Evolutionary conservation across 805 yeast species (phyloP).

Genomic region (Sugiyamaella boreocaroliniensis): DNA sequence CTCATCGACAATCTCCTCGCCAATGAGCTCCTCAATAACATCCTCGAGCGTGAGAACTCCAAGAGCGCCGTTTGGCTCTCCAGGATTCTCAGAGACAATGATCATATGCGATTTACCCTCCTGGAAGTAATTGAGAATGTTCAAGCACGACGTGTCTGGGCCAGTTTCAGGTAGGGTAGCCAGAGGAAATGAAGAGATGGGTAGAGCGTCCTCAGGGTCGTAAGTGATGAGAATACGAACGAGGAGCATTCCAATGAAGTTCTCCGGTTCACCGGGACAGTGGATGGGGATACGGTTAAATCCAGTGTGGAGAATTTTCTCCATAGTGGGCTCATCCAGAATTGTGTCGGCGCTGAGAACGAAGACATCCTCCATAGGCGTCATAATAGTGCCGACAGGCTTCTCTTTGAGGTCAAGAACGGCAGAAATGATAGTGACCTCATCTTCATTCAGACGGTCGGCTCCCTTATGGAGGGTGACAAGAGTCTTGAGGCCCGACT

Average conservation of each 20-base stretch:
- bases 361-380: conserved; percentile 85
- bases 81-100: conserved; percentile 80
- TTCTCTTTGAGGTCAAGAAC: conserved; percentile 92
- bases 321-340: conserved; percentile 77
- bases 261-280: conserved; percentile 78
- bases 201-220: conserved; percentile 93
- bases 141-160: conserved; percentile 85
- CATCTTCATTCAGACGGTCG: conserved; percentile 87
- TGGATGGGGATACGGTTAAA: conserved; percentile 93
- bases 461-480: conserved; percentile 91
- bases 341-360: conserved; percentile 80
- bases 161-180: conserved; percentile 95
- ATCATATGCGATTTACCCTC: conserved; percentile 98
- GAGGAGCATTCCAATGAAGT: conserved; percentile 90
- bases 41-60: conserved; percentile 94
- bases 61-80: conserved; percentile 61
- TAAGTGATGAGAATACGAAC: conserved; percentile 89
- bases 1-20: conserved; percentile 96
- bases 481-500: conserved; percentile 85
- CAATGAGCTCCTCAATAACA: conserved; percentile 95
- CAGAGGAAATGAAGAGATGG: conserved; percentile 87
- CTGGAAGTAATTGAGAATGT: conserved; percentile 91
- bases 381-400: conserved; percentile 80
- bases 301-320: conserved; percentile 87
- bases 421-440: conserved; percentile 90